phyloP scores from a whole-genome alignment of 1,284 basidiomycete genomes.

The Moniliella sp. region DNA sequence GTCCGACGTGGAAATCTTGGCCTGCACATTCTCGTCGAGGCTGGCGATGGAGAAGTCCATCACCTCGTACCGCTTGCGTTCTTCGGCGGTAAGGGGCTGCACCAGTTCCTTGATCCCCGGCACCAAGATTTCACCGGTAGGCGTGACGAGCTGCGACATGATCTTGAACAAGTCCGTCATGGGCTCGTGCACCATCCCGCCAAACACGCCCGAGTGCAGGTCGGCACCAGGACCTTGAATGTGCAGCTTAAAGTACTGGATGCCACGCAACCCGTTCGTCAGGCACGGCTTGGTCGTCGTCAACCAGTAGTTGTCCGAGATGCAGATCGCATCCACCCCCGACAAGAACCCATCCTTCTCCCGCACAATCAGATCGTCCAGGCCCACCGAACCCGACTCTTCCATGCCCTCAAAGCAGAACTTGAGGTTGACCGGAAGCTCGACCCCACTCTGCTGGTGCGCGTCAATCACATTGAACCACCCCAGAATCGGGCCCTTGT shows the following conservation, averaged over 20 bases:
- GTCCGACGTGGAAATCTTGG: slow-evolving; percentile 50
- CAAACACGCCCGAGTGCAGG: slow-evolving; percentile 55
- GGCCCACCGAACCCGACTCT: slow-evolving; percentile 75
- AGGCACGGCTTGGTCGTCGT: slow-evolving; percentile 35
- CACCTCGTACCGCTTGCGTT: slow-evolving; percentile 42
- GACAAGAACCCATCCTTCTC: slow-evolving; percentile 69
- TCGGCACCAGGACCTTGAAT: slow-evolving; percentile 68
- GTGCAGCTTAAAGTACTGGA: slow-evolving; percentile 67
- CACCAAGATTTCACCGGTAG: slow-evolving; percentile 62
- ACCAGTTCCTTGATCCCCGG: slow-evolving; percentile 82
- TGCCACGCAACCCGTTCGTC: slow-evolving; percentile 45
- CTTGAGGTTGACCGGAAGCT: slow-evolving; percentile 76
- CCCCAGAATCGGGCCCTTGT: slow-evolving; percentile 42
- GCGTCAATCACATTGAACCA: slow-evolving; percentile 90
- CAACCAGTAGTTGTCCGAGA: slow-evolving; percentile 38
- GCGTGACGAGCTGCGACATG: slow-evolving; percentile 57
- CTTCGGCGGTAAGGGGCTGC: slow-evolving; percentile 51
- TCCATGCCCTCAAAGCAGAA: slow-evolving; percentile 96
- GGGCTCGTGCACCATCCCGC: slow-evolving; percentile 34
- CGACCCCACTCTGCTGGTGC: slow-evolving; percentile 45
- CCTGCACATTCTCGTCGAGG: slow-evolving; percentile 60
- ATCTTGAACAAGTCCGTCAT: slow-evolving; percentile 47
- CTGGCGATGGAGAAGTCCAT: slow-evolving; percentile 41
- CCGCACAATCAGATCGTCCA: slow-evolving; percentile 65
- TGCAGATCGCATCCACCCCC: slow-evolving; percentile 82